These are phyloP conservation scores for Acrocalymma vagum DNA, from an alignment of 2,329 filamentous ascomycete genomes.

Conservation along the genomic window DNA sequence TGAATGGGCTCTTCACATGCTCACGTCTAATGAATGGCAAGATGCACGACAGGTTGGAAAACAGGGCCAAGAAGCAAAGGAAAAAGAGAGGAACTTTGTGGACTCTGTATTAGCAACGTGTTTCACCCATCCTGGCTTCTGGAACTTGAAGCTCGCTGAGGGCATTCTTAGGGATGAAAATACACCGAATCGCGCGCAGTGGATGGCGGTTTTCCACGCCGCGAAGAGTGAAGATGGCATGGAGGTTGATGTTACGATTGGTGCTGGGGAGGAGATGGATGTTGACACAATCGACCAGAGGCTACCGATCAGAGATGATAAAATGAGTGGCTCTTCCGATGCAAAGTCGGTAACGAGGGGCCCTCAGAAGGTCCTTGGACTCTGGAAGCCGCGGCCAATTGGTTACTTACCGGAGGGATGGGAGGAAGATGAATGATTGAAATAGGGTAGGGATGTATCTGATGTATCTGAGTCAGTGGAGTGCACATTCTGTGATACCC, in stretches of 20 bases:
- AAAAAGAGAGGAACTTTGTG: conserved; percentile 10
- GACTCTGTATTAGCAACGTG: conserved; percentile 31
- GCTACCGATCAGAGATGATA: background rate
- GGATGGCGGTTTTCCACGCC: conserved; percentile 42
- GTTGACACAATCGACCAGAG: conserved; percentile 1
- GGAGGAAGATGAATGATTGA: conserved; percentile 35
- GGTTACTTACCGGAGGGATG: conserved; percentile 35
- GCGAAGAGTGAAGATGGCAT: conserved; percentile 14
- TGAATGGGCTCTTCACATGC: conserved; percentile 60
- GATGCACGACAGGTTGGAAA: conserved; percentile 25
- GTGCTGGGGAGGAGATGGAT: conserved; percentile 1
- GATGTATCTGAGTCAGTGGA: too few species aligned
- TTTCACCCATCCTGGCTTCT: conserved; percentile 46
- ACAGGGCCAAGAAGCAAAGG: conserved; percentile 4
- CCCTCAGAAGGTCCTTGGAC: conserved; percentile 39
- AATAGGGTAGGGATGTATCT: background rate
- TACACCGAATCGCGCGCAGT: conserved; percentile 15
- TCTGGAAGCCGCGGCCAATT: conserved; percentile 43
- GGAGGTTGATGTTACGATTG: conserved; percentile 15
- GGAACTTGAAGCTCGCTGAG: conserved; percentile 48
- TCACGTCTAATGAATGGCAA: conserved; percentile 50
- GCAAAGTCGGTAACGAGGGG: conserved; percentile 24
- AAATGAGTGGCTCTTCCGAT: background rate
- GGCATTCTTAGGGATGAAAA: conserved; percentile 35
- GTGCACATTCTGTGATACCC: too few species aligned